phyloP scores from a whole-genome alignment of 23 red algal genomes.

The Gracilaria gracilis region DNA sequence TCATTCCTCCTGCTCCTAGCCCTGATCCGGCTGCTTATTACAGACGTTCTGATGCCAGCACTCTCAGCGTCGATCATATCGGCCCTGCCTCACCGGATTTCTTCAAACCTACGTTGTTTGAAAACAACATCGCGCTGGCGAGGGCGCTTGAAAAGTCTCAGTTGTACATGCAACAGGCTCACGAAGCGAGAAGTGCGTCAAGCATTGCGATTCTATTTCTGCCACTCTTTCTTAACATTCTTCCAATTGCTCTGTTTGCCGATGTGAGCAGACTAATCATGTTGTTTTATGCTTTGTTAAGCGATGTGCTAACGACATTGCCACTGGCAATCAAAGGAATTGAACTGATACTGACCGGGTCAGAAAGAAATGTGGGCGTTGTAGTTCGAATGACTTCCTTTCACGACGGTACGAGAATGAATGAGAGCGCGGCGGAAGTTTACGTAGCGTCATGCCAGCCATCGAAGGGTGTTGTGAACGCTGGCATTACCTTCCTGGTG shows the following conservation, averaged over 20 bases:
- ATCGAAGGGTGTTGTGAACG: neutral
- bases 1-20: neutral
- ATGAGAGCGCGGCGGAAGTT: slow-evolving; percentile 5
- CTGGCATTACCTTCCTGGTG: slow-evolving; percentile 16
- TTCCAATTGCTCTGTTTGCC: slow-evolving; percentile 52
- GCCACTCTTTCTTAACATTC: slow-evolving; percentile 38
- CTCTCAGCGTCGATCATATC: neutral
- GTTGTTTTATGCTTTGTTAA: slow-evolving; percentile 36
- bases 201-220: slow-evolving; percentile 48
- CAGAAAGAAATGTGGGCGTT: neutral
- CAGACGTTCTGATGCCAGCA: slow-evolving; percentile 8
- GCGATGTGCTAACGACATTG: slow-evolving; percentile 42
- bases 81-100: neutral
- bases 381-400: slow-evolving; percentile 8
- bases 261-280: slow-evolving; percentile 15
- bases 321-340: slow-evolving; percentile 46
- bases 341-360: slow-evolving; percentile 23
- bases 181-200: slow-evolving; percentile 20
- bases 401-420: neutral
- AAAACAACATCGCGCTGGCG: slow-evolving; percentile 30
- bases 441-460: slow-evolving; percentile 9
- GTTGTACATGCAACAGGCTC: slow-evolving; percentile 4
- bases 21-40: neutral
- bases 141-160: slow-evolving; percentile 25
- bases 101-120: slow-evolving; percentile 9